These are phyloP conservation scores for Penicillium maclennaniae DNA, from an alignment of 495 filamentous ascomycete species.

Conservation along the genomic window DNA sequence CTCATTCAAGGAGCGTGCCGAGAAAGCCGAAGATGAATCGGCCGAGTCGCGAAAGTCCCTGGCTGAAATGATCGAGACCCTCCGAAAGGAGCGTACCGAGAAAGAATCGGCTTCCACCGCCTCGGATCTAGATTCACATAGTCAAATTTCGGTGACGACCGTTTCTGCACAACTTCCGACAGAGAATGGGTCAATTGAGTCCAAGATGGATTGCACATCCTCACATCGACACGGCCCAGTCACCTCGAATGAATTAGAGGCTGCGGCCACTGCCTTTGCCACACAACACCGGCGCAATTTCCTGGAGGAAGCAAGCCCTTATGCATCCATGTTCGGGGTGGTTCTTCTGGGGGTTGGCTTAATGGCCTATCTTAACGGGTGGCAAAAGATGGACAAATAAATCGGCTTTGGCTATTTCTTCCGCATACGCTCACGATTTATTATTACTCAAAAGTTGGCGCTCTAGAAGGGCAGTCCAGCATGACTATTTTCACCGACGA, in stretches of 20 bases:
- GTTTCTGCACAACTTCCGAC: constrained; percentile 1
- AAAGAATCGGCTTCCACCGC: constrained; percentile 6
- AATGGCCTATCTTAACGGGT: constrained; percentile 93
- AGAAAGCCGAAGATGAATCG: constrained; percentile 73
- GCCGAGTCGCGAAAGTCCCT: constrained; percentile 65
- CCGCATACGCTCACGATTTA: constrained; percentile 15
- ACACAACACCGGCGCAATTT: constrained; percentile 37
- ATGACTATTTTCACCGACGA: constrained; percentile 12
- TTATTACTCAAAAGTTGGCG: constrained; percentile 15
- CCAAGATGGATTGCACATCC: constrained; percentile 16
- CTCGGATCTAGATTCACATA: constrained; percentile 3
- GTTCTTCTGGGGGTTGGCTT: constrained; percentile 84
- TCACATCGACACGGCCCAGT: constrained; percentile 21
- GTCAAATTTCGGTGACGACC: constrained; percentile 4
- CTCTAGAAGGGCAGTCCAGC: constrained; percentile 8
- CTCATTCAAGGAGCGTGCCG: constrained; percentile 68
- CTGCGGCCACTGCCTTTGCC: constrained; percentile 36
- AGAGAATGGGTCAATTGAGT: constrained; percentile 9
- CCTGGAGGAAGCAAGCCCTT: constrained; percentile 70
- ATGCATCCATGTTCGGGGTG: constrained; percentile 82
- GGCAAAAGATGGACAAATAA: constrained; percentile 66
- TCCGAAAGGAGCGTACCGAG: constrained; percentile 60
- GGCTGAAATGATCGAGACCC: constrained; percentile 82
- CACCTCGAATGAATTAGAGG: constrained; percentile 34
- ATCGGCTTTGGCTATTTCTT: constrained; percentile 3